Percentiles rank a stretch among this genome's conserved stretches.
Evolutionary conservation across 768 basidiomycete species (phyloP).

Genomic region (Psilocybe cyanescens): DNA sequence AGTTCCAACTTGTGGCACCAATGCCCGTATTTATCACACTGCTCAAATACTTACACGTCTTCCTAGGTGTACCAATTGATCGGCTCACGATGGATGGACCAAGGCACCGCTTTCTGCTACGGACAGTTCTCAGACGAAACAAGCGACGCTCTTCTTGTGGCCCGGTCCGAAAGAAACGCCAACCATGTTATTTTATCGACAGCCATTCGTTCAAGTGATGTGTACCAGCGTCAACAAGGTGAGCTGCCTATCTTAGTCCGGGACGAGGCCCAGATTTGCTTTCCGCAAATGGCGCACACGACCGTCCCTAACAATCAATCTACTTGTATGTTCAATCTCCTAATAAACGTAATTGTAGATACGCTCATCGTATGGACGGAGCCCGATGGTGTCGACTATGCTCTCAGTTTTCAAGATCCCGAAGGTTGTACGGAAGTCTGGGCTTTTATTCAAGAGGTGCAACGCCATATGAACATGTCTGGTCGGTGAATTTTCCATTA

Average conservation of each 20-base stretch:
- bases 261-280: not conserved
- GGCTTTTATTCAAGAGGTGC: slow-evolving; percentile 94
- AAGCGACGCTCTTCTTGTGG: slow-evolving; percentile 80
- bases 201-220: slow-evolving; percentile 81
- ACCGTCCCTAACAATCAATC: slow-evolving; percentile 16
- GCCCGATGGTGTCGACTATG: slow-evolving; percentile 92
- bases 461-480: slow-evolving; percentile 74
- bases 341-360: slow-evolving; percentile 51
- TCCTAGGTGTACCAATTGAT: slow-evolving; percentile 92
- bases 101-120: slow-evolving; percentile 96
- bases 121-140: slow-evolving; percentile 82
- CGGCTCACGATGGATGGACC: slow-evolving; percentile 90
- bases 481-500: slow-evolving; percentile 43
- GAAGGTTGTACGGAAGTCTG: slow-evolving; percentile 97
- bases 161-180: slow-evolving; percentile 78
- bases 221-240: slow-evolving; percentile 90
- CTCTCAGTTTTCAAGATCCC: slow-evolving; percentile 94
- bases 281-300: slow-evolving; percentile 21
- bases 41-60: slow-evolving; percentile 21
- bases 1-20: slow-evolving; percentile 2
- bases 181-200: slow-evolving; percentile 77
- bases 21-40: slow-evolving; percentile 17
- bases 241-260: slow-evolving; percentile 26
- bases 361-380: slow-evolving; percentile 99
- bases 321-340: slow-evolving; percentile 5